Base-by-base conservation (phyloP, 2,329 filamentous ascomycete species). In the Xylaria sp. region DNA sequence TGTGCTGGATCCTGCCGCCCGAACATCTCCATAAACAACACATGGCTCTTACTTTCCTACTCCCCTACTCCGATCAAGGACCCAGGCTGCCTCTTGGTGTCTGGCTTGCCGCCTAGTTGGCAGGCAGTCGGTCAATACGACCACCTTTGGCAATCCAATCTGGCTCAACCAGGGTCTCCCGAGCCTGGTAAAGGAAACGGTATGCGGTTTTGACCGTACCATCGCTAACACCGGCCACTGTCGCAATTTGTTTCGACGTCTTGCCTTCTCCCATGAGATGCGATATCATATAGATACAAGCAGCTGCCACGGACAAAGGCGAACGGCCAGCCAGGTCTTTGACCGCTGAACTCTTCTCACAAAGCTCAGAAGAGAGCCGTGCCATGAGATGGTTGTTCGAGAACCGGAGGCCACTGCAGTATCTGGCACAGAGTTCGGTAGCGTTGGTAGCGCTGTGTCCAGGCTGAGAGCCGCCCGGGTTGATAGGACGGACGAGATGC, bases 171-270 rank as follows among this genome's bases (percentile, higher is more conserved):
- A 99, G 77, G 63, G 84, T 81, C 58, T 93, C 86, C 54, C 86
- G 84, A 53, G 88, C 86, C 16, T 82, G 80, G 72, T 92, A 93
- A 53, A 99, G 81, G 70, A 90, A 87, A 72, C 94, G 94, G 79
- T 97, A 99, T 0, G 93, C 92, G 30, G 91, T 95, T 70, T 95
- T 92, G 69, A 99, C 96, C 0, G 94, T 99, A 58, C 94, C 92
- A 71, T 99, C 95, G 72, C 92, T 97, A 34, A 99, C 94, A 65
- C 91, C 91, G 0, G 90, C 91, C 16, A 94, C 88, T 23, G 76
- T 75, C 4, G 91, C 90, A 68, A 99, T 97, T 62, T 95, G 89
- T 74, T 92, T 92, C n/a, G 91, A 89, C 5, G 84, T 80, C 69
- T 89, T 90, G 18, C 85, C 80, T 66, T 94, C 84, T 58, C 88